phyloP scores from a whole-genome alignment of 768 basidiomycete genomes.

The Suillus americanus region DNA sequence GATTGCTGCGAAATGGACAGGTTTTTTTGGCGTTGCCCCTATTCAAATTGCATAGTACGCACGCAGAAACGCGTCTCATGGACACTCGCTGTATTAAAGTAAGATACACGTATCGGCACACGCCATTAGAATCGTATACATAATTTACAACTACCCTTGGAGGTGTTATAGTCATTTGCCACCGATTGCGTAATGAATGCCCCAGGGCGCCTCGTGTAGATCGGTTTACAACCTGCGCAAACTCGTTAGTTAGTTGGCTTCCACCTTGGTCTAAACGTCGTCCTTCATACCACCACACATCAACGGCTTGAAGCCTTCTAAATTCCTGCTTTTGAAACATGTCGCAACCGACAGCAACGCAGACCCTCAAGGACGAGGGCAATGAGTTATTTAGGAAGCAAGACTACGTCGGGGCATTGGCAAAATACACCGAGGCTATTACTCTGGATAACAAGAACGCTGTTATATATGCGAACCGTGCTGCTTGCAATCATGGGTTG shows the following conservation, averaged over 20 bases:
- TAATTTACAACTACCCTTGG: background rate
- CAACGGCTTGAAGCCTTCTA: background rate
- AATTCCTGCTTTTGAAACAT: background rate
- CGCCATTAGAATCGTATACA: background rate
- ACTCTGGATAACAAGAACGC: slow-evolving; percentile 37
- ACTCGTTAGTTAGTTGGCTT: background rate
- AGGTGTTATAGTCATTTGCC: background rate
- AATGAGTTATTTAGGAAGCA: slow-evolving; percentile 38
- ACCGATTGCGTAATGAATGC: background rate
- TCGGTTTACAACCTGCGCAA: background rate
- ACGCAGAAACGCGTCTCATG: background rate
- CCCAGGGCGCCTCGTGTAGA: background rate
- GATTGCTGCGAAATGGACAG: background rate
- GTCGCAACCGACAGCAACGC: background rate
- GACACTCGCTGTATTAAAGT: background rate
- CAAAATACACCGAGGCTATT: slow-evolving; percentile 45
- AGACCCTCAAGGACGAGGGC: slow-evolving; percentile 41
- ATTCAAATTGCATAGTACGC: background rate
- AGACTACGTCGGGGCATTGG: slow-evolving; percentile 34
- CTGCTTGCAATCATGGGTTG: slow-evolving; percentile 37
- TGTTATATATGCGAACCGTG: slow-evolving; percentile 44
- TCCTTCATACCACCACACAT: background rate
- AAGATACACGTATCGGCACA: background rate
- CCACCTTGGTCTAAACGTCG: background rate
- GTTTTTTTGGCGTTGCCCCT: background rate